phyloP scores from a whole-genome alignment of 1,139 yeast species.

The Hyphopichia buzzinii region DNA sequence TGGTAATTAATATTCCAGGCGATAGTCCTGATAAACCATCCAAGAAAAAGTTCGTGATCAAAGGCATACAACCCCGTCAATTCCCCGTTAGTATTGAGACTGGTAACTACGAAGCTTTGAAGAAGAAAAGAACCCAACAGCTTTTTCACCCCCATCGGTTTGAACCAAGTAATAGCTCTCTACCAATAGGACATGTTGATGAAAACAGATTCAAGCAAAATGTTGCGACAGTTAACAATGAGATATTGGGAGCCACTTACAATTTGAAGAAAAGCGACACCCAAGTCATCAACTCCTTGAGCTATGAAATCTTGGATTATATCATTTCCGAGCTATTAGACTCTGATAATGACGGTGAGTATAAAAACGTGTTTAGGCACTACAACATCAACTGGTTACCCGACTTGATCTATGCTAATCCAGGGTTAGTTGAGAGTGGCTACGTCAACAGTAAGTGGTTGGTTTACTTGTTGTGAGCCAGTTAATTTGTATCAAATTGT shows the following conservation, averaged over 20 bases:
- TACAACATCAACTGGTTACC: constrained; percentile 45
- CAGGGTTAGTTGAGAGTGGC: constrained; percentile 37
- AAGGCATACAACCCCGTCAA: constrained; percentile 67
- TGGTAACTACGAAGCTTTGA: constrained; percentile 47
- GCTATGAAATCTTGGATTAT: constrained; percentile 33
- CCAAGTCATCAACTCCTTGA: constrained; percentile 22
- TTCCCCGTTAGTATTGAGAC: constrained; percentile 43
- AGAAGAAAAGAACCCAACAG: constrained; percentile 13
- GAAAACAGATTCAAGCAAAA: constrained; percentile 29
- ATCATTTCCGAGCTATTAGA: constrained; percentile 31
- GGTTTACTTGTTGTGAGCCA: constrained; percentile 31
- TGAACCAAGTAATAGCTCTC: constrained; percentile 11
- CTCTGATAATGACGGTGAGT: constrained; percentile 21
- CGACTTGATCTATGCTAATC: constrained; percentile 41
- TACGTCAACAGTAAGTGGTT: constrained; percentile 39
- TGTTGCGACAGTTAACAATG: constrained; percentile 23
- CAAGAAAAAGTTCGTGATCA: constrained; percentile 77
- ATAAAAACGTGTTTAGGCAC: constrained; percentile 32
- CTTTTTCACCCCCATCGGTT: constrained; percentile 10
- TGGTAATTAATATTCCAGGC: constrained; percentile 63
- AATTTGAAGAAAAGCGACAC: not conserved
- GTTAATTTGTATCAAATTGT: not conserved
- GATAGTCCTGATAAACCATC: constrained; percentile 46
- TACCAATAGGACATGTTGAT: constrained; percentile 42
- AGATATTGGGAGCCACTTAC: constrained; percentile 17